Conservation (phyloP, 1,139 yeast genomes). For the Pichia sp. region DNA sequence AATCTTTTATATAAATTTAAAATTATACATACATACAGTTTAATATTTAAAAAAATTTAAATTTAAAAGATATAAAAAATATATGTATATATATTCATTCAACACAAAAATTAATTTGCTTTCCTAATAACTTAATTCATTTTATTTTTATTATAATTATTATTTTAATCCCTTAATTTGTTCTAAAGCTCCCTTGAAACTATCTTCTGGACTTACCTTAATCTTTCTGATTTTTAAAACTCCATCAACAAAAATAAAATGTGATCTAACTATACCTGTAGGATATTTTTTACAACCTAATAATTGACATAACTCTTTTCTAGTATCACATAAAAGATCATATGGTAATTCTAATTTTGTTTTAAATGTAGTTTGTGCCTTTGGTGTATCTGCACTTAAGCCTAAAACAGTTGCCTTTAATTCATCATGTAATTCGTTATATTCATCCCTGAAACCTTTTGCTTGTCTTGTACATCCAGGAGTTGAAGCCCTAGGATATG, state of each 20-base stretch:
- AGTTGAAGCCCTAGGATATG: slow-evolving; percentile 90
- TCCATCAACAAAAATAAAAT: slow-evolving; percentile 84
- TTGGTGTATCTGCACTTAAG: slow-evolving; percentile 66
- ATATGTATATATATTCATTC: too few species aligned
- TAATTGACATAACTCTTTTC: slow-evolving; percentile 56
- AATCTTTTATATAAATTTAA: too few species aligned
- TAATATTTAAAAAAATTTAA: slow-evolving; percentile 1
- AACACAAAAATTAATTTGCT: too few species aligned
- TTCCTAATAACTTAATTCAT: too few species aligned
- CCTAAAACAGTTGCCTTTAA: slow-evolving; percentile 56
- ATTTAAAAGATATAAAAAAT: background rate
- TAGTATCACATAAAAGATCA: slow-evolving; percentile 71
- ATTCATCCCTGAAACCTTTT: slow-evolving; percentile 74
- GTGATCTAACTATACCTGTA: slow-evolving; percentile 76
- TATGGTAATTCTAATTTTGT: slow-evolving; percentile 67
- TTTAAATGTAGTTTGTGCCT: slow-evolving; percentile 71
- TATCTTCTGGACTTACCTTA: slow-evolving; percentile 73
- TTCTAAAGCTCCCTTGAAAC: slow-evolving; percentile 56
- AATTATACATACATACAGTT: background rate
- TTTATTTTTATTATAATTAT: too few species aligned
- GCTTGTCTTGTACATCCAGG: slow-evolving; percentile 97
- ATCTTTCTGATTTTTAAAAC: slow-evolving; percentile 56
- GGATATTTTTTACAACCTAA: slow-evolving; percentile 81
- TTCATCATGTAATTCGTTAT: slow-evolving; percentile 41
- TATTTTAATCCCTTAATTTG: slow-evolving; percentile 36